Evolutionary conservation across 352 stramenopile genomes (phyloP).

Genomic region (Pythium coloratum): DNA sequence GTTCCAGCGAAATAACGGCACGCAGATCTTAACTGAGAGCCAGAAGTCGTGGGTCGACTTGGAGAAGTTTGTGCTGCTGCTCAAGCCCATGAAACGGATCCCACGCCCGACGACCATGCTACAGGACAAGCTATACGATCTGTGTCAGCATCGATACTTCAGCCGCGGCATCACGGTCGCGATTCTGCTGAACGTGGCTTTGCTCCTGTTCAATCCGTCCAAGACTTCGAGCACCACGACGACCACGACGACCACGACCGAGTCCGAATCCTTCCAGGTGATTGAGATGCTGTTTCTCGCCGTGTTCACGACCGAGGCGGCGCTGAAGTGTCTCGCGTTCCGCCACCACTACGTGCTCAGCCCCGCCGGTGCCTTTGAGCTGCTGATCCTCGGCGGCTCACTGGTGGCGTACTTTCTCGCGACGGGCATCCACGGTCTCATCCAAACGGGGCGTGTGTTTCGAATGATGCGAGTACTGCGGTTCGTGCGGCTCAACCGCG

Average conservation of each 20-base stretch:
- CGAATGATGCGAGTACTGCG: constrained; percentile 77
- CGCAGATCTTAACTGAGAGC: constrained; percentile 72
- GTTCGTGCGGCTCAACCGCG: constrained; percentile 71
- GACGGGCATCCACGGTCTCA: constrained; percentile 61
- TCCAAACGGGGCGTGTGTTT: constrained; percentile 71
- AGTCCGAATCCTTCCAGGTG: constrained; percentile 40
- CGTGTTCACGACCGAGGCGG: constrained; percentile 55
- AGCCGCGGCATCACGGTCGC: constrained; percentile 45
- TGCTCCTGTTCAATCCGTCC: constrained; percentile 64
- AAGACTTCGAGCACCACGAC: constrained; percentile 22
- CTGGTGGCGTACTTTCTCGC: constrained; percentile 64
- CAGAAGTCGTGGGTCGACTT: constrained; percentile 83
- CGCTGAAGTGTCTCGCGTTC: constrained; percentile 60
- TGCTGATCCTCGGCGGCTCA: constrained; percentile 61
- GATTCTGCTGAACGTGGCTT: constrained; percentile 69
- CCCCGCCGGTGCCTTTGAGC: constrained; percentile 56
- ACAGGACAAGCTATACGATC: constrained; percentile 49
- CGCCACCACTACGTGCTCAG: constrained; percentile 67
- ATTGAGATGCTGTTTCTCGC: constrained; percentile 74
- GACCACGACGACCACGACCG: background rate
- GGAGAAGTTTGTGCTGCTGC: constrained; percentile 75
- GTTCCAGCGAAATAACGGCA: constrained; percentile 84
- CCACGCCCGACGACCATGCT: constrained; percentile 35
- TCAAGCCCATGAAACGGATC: constrained; percentile 60
- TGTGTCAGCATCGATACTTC: constrained; percentile 67